phyloP scores from a whole-genome alignment of 1,139 yeast species.

The Eremothecium sinecaudum region DNA sequence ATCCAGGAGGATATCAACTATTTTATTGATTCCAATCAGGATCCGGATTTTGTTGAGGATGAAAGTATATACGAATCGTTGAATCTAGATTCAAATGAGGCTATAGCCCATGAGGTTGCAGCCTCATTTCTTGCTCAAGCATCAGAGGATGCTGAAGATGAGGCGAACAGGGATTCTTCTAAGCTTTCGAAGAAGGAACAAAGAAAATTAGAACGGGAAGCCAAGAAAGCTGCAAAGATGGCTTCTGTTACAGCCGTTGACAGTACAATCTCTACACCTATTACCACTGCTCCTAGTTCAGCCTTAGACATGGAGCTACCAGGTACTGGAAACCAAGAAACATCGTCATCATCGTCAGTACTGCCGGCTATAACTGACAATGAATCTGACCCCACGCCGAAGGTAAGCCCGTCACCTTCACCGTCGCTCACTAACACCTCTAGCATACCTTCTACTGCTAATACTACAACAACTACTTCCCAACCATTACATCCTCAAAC shows the following conservation, averaged over 20 bases:
- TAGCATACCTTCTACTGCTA: constrained; percentile 12
- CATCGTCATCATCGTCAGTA: neutral
- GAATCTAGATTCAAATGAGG: constrained; percentile 49
- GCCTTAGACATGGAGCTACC: neutral
- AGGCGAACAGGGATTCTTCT: constrained; percentile 16
- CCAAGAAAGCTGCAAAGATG: constrained; percentile 29
- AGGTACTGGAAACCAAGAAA: neutral
- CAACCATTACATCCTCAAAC: constrained; percentile 9
- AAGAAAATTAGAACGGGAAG: constrained; percentile 30
- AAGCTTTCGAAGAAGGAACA: constrained; percentile 30
- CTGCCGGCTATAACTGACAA: neutral
- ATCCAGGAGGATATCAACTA: constrained; percentile 65
- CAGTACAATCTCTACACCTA: constrained; percentile 13
- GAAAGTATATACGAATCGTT: constrained; percentile 66
- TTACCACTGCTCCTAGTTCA: constrained; percentile 4
- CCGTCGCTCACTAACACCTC: constrained; percentile 13
- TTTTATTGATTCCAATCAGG: constrained; percentile 63
- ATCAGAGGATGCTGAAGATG: constrained; percentile 21
- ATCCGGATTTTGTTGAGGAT: constrained; percentile 64
- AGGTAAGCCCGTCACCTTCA: constrained; percentile 16
- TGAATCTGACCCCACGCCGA: constrained; percentile 5
- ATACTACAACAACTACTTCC: constrained; percentile 6
- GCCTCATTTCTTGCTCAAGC: constrained; percentile 33
- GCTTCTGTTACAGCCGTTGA: constrained; percentile 24
- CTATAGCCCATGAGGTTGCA: constrained; percentile 39